phyloP scores from a whole-genome alignment of 164 flowering plant species.

The Chloranthus sessilifolius region DNA sequence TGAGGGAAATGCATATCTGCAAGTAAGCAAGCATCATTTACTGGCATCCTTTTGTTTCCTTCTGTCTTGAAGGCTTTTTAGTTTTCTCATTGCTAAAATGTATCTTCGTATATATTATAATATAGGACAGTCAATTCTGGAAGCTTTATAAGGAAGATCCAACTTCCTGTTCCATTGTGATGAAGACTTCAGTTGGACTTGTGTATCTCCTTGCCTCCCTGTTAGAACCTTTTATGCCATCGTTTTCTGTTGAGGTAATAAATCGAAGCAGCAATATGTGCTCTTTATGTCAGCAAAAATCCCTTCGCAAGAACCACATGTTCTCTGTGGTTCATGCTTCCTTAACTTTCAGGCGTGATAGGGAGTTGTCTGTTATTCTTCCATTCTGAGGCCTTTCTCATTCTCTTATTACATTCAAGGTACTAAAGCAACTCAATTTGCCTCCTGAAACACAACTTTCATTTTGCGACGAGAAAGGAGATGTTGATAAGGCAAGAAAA shows the following conservation, averaged over 20 bases:
- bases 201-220: slow-evolving; percentile 83
- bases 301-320: neutral
- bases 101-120: neutral
- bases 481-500: slow-evolving; percentile 45
- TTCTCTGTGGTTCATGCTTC: neutral
- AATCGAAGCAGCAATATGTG: neutral
- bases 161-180: slow-evolving; percentile 64
- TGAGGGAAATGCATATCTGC: slow-evolving; percentile 91
- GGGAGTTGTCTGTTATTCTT: neutral
- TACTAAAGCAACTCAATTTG: slow-evolving; percentile 80
- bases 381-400: too few relatives aligned
- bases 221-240: slow-evolving; percentile 95
- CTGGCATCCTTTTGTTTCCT: slow-evolving; percentile 1
- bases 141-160: slow-evolving; percentile 78
- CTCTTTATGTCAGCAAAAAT: slow-evolving; percentile 3
- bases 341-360: neutral
- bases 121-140: slow-evolving; percentile 91
- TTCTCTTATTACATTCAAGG: slow-evolving; percentile 35
- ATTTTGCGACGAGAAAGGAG: slow-evolving; percentile 61
- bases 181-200: slow-evolving; percentile 78
- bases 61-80: neutral
- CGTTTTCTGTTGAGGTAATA: slow-evolving; percentile 76
- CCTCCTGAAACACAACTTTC: slow-evolving; percentile 48
- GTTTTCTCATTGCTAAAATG: neutral
- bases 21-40: slow-evolving; percentile 39